A percentile compares a stretch with the other conserved stretches of the same genome.
phyloP scores from a whole-genome alignment of 306 rosid species.

The apple (Malus domestica) region ASM211411v1 NC_041790.1:30692001-30692500 shows the following conservation, averaged over 20 bases:
- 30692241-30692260: neutral
- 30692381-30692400: neutral
- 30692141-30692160: slow-evolving; percentile 69
- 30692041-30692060: slow-evolving; percentile 50
- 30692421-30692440: neutral
- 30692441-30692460: neutral
- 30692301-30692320: neutral
- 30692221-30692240: neutral
- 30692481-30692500: slow-evolving; percentile 50
- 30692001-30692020: slow-evolving; percentile 51
- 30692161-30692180: slow-evolving; percentile 71
- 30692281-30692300: neutral
- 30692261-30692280: no score
- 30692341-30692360: neutral
- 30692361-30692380: neutral
- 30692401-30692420: neutral
- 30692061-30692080: slow-evolving; percentile 66
- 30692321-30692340: neutral
- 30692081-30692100: slow-evolving; percentile 65
- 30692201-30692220: slow-evolving; percentile 45
- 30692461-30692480: slow-evolving; percentile 42
- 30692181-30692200: slow-evolving; percentile 67
- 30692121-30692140: slow-evolving; percentile 73
- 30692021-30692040: slow-evolving; percentile 56
- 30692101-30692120: slow-evolving; percentile 79